Percentiles rank a stretch among this genome's conserved stretches.
These are phyloP conservation scores for Cordyceps pruinosa DNA, from an alignment of 2,329 filamentous ascomycete species.

Conservation along the genomic window DNA sequence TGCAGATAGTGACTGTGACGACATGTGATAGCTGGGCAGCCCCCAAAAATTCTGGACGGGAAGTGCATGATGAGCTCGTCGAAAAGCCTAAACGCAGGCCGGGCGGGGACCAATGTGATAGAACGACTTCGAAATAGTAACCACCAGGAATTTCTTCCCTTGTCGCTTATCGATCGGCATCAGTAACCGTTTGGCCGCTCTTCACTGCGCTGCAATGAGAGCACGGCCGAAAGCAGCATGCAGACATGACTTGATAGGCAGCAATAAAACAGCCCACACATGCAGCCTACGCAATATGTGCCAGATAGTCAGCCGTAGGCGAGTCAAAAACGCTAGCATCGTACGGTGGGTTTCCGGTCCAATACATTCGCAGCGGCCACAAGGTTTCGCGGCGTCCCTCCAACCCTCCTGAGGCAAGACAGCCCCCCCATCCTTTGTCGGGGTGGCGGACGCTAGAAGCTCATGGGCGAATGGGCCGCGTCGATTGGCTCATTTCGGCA, in stretches of 20 bases:
- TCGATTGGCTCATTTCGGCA: conserved; percentile 4
- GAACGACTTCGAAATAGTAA: not conserved
- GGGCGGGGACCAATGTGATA: not conserved
- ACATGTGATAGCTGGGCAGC: not conserved
- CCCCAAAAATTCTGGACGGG: not conserved
- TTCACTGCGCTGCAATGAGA: no score
- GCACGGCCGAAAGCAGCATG: not conserved
- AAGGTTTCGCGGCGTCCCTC: not conserved
- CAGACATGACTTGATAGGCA: not conserved
- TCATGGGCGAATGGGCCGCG: conserved; percentile 6
- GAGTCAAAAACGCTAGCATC: conserved; percentile 3
- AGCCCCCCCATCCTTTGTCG: not conserved
- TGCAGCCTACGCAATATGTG: conserved; percentile 5
- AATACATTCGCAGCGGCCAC: not conserved
- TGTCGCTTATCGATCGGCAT: not conserved
- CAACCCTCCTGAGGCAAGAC: not conserved
- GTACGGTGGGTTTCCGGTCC: not conserved
- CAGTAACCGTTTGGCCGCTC: not conserved
- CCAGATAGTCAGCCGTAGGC: not conserved
- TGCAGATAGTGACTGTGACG: no score
- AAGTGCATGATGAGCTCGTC: not conserved
- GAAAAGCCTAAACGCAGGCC: no score
- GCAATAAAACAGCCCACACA: not conserved
- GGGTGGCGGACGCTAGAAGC: conserved; percentile 3
- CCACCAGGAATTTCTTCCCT: not conserved